Evolutionary conservation across 2,329 filamentous ascomycete genomes (phyloP).

Genomic region (Verticillium tricorpus): DNA sequence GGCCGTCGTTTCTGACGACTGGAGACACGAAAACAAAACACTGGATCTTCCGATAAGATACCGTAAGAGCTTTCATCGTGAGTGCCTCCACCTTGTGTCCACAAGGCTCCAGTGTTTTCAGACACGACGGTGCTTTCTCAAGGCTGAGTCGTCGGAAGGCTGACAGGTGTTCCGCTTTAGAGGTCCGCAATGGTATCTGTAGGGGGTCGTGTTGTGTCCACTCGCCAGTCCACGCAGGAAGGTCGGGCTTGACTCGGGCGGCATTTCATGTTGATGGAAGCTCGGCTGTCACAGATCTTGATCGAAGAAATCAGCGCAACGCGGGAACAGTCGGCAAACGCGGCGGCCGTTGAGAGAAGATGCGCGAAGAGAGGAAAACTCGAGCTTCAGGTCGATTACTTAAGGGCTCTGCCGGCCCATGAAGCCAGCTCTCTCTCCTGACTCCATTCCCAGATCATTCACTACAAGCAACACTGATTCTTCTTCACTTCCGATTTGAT

Average conservation of each 20-base stretch:
- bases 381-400: not conserved
- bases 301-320: not conserved
- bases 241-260: not conserved
- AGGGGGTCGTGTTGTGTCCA: not conserved
- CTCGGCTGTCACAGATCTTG: not conserved
- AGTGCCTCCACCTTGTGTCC: slow-evolving; percentile 15
- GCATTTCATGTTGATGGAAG: not conserved
- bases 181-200: not conserved
- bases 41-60: slow-evolving; percentile 23
- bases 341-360: not conserved
- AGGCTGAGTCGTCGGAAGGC: not conserved
- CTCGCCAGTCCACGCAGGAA: not conserved
- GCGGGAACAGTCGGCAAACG: not conserved
- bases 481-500: not conserved
- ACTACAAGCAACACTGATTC: not conserved
- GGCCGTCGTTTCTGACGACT: slow-evolving; percentile 5
- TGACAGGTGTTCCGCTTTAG: not conserved
- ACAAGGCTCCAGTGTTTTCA: not conserved
- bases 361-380: not conserved
- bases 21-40: slow-evolving; percentile 21
- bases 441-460: not conserved
- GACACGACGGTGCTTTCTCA: not conserved
- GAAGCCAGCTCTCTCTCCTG: not conserved
- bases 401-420: not conserved
- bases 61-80: slow-evolving; percentile 22